Evolutionary conservation across 1,284 basidiomycete species (phyloP).

Genomic region (Binderoboletus segoi): DNA sequence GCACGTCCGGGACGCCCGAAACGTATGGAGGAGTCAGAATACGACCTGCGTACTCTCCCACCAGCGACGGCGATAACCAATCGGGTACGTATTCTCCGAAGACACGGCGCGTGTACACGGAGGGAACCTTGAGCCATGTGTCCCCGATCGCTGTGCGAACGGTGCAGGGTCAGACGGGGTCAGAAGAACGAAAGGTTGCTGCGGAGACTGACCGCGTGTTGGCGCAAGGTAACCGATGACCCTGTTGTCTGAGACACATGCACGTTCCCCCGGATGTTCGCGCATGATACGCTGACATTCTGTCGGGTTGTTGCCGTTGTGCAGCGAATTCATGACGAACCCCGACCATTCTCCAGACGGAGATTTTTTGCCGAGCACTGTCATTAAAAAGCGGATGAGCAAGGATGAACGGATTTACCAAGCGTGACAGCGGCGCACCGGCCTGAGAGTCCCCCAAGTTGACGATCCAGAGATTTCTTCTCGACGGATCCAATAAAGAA

Average conservation of each 20-base stretch:
- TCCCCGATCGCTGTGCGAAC: constrained; percentile 58
- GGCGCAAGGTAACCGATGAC: constrained; percentile 67
- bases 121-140: constrained; percentile 62
- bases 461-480: constrained; percentile 61
- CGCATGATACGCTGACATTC: constrained; percentile 51
- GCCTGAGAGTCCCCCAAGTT: constrained; percentile 69
- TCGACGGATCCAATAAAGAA: constrained; percentile 54
- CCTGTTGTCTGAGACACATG: constrained; percentile 52
- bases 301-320: constrained; percentile 53
- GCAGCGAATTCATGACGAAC: constrained; percentile 50
- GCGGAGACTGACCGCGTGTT: constrained; percentile 54
- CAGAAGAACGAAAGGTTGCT: background rate
- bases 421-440: constrained; percentile 39
- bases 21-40: constrained; percentile 64
- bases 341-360: constrained; percentile 44
- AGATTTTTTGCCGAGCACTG: constrained; percentile 52
- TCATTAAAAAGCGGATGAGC: constrained; percentile 13
- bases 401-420: background rate
- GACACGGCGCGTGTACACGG: constrained; percentile 54
- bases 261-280: constrained; percentile 58
- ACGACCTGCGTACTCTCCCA: constrained; percentile 46
- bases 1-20: constrained; percentile 53
- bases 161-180: constrained; percentile 25
- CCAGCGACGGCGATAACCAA: constrained; percentile 44
- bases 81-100: constrained; percentile 53